Percentiles rank a stretch among this genome's conserved stretches.
Evolutionary conservation across 2,329 filamentous ascomycete species (phyloP).

Genomic region (Penicillium thymicola): DNA sequence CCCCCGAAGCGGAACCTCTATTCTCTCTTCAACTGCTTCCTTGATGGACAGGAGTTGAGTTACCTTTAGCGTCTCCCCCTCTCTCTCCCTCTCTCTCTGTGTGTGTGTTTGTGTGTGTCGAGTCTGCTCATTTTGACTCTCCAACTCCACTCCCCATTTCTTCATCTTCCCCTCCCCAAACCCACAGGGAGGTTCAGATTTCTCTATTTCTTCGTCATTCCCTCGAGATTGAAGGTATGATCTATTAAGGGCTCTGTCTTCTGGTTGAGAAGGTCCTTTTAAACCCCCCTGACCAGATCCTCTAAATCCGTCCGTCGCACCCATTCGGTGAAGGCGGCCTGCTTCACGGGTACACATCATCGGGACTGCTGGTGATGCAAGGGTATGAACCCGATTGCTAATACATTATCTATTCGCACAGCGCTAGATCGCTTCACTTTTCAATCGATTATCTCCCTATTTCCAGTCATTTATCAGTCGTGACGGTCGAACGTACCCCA

Average conservation of each 20-base stretch:
- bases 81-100: too few relatives aligned
- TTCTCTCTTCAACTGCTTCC: constrained; percentile 14
- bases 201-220: constrained; percentile 30
- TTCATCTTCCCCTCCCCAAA: constrained; percentile 14
- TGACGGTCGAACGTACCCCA: constrained; percentile 5
- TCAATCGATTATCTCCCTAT: constrained; percentile 2
- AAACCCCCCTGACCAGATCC: neutral
- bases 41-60: constrained; percentile 23
- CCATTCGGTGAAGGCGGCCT: constrained; percentile 10
- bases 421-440: constrained; percentile 21
- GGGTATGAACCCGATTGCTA: constrained; percentile 15
- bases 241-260: neutral
- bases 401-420: constrained; percentile 12
- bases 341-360: constrained; percentile 18
- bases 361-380: constrained; percentile 20
- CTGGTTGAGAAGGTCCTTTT: neutral
- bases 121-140: constrained; percentile 17
- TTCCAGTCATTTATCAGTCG: constrained; percentile 1
- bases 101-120: neutral
- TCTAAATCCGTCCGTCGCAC: neutral
- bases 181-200: constrained; percentile 16
- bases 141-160: constrained; percentile 12
- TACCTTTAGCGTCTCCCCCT: constrained; percentile 5
- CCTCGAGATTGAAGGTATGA: constrained; percentile 34
- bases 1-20: constrained; percentile 12